A percentile compares a stretch with the other conserved stretches of the same genome.
Conservation (phyloP, 140 eudicot genomes). For the Oenanthe javanica region DNA sequence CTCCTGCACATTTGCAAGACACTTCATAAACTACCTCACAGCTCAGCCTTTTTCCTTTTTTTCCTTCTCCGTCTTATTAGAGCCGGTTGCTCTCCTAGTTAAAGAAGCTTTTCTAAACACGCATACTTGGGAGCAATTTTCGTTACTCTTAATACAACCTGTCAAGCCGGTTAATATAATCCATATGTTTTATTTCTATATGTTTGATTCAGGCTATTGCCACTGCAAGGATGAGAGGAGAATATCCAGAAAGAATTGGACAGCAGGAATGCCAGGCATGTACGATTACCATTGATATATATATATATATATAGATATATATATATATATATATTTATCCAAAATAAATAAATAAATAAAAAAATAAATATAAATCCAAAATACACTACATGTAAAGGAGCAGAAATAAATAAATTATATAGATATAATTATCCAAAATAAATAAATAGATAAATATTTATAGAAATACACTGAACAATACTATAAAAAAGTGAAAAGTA, state of each 20-base stretch:
- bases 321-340: too few relatives aligned
- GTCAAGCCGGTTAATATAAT: background rate
- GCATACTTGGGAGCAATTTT: background rate
- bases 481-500: too few relatives aligned
- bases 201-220: constrained; percentile 64
- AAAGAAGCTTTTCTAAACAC: background rate
- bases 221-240: constrained; percentile 93
- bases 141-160: background rate
- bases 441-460: too few relatives aligned
- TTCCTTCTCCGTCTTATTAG: background rate
- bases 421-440: too few relatives aligned
- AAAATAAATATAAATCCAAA: too few relatives aligned
- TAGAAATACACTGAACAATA: too few relatives aligned
- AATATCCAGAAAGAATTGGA: constrained; percentile 93
- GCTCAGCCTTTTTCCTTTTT: background rate
- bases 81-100: background rate
- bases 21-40: background rate
- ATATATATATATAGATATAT: background rate
- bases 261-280: constrained; percentile 96
- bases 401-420: too few relatives aligned
- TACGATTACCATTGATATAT: background rate
- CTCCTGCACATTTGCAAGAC: background rate
- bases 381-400: too few relatives aligned
- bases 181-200: constrained; percentile 11
- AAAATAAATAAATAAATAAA: too few relatives aligned